Percentiles rank a stretch among this genome's conserved stretches.
Evolutionary conservation across 1,139 yeast species (phyloP).

Genomic region (Yamadazyma kanchanaburiensis): DNA sequence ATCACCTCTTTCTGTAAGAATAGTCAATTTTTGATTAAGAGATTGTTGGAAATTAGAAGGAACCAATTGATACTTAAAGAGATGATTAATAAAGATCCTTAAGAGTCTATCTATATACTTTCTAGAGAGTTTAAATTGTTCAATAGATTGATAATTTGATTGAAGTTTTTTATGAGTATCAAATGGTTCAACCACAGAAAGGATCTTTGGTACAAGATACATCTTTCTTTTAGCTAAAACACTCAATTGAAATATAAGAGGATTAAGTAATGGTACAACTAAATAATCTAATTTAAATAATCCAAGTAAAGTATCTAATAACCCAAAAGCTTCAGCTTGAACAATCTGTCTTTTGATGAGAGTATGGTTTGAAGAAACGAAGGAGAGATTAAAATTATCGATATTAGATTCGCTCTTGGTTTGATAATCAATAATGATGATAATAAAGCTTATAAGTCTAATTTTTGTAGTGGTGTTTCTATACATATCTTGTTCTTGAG

Average conservation of each 20-base stretch:
- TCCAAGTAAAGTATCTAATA: conserved; percentile 62
- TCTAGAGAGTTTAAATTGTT: conserved; percentile 38
- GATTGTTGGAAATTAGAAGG: conserved; percentile 28
- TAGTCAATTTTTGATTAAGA: conserved; percentile 25
- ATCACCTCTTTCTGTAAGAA: conserved; percentile 36
- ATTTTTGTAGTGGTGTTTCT: conserved; percentile 57
- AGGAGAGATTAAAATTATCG: conserved; percentile 52
- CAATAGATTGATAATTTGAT: conserved; percentile 44
- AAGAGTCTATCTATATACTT: conserved; percentile 42
- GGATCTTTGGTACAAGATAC: conserved; percentile 44
- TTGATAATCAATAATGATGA: conserved; percentile 69
- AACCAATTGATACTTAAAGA: conserved; percentile 32
- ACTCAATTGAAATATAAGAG: conserved; percentile 51
- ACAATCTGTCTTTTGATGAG: conserved; percentile 53
- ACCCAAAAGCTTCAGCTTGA: conserved; percentile 69
- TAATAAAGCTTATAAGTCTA: conserved; percentile 69
- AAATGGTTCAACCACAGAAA: conserved; percentile 35
- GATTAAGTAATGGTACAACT: conserved; percentile 53
- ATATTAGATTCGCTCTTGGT: conserved; percentile 39
- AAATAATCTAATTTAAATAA: conserved; percentile 55
- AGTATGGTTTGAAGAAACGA: conserved; percentile 65
- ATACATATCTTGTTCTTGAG: conserved; percentile 45
- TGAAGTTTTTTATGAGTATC: conserved; percentile 39
- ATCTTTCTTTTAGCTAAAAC: conserved; percentile 53
- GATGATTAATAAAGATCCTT: conserved; percentile 34